phyloP scores from a whole-genome alignment of 2,329 filamentous ascomycete species.

The Aspergillus spinulosporus region DNA sequence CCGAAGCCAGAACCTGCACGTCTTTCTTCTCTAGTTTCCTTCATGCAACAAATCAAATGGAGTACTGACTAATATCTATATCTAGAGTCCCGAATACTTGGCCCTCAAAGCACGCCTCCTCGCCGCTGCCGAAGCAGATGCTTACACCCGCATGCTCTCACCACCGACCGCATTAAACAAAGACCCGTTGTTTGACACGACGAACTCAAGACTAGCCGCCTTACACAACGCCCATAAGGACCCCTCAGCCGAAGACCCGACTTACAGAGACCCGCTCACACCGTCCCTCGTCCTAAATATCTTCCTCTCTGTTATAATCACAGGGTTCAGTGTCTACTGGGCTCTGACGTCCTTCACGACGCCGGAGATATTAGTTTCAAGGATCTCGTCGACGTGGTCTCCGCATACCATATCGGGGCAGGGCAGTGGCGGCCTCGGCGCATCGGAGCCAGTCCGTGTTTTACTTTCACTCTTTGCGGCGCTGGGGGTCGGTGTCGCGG shows the following conservation, averaged over 20 bases:
- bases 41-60: not conserved
- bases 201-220: constrained; percentile 59
- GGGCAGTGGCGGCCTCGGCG: constrained; percentile 16
- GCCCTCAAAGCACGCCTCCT: constrained; percentile 83
- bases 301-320: constrained; percentile 76
- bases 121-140: constrained; percentile 74
- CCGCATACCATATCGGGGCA: not conserved
- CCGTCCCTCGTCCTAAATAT: constrained; percentile 79
- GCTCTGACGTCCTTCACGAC: constrained; percentile 41
- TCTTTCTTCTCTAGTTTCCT: constrained; percentile 14
- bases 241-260: constrained; percentile 35
- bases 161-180: constrained; percentile 57
- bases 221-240: constrained; percentile 34
- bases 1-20: constrained; percentile 75
- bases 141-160: constrained; percentile 78
- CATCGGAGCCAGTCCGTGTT: constrained; percentile 40
- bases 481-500: constrained; percentile 48
- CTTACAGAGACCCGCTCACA: constrained; percentile 46
- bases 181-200: constrained; percentile 58
- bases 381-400: constrained; percentile 22
- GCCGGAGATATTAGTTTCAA: constrained; percentile 30
- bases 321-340: constrained; percentile 50
- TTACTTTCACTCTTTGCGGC: constrained; percentile 43
- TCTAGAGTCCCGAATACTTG: constrained; percentile 73
- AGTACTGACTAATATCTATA: not conserved